phyloP scores from a whole-genome alignment of 2,329 filamentous ascomycete genomes.

The Alternaria gaisen region DNA sequence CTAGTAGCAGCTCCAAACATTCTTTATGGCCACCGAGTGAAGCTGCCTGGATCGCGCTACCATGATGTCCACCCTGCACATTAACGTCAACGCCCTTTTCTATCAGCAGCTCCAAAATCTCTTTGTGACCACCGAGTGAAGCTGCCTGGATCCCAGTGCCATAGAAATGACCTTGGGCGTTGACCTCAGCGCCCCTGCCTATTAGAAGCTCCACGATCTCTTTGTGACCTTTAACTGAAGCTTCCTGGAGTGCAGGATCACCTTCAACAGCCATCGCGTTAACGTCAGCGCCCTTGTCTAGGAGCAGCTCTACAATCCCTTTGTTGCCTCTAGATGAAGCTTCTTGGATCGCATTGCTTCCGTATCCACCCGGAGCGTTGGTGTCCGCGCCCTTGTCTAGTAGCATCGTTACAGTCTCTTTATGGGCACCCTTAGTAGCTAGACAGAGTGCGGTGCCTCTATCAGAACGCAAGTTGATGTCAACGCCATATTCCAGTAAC shows the following conservation, averaged over 20 bases:
- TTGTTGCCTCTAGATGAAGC: not conserved
- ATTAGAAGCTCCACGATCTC: slow-evolving; percentile 5
- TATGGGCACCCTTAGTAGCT: not conserved
- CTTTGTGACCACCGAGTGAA: not conserved
- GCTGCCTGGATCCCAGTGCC: not conserved
- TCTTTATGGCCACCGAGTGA: not conserved
- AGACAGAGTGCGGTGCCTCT: too few relatives aligned
- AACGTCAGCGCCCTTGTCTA: not conserved
- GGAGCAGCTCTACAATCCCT: slow-evolving; percentile 1
- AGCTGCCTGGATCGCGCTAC: not conserved
- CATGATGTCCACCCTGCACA: not conserved
- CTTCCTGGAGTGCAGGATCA: slow-evolving; percentile 6
- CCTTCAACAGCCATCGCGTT: not conserved
- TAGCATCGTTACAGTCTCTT: slow-evolving; percentile 6
- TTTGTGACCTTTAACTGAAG: not conserved
- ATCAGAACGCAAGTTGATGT: too few relatives aligned
- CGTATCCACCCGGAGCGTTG: not conserved
- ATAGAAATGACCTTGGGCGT: not conserved
- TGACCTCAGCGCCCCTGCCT: not conserved
- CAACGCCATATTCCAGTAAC: too few relatives aligned
- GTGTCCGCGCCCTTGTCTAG: not conserved
- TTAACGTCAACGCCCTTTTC: not conserved
- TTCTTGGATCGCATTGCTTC: slow-evolving; percentile 3
- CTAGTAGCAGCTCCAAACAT: too few relatives aligned
- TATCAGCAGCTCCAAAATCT: slow-evolving; percentile 4